phyloP scores from a whole-genome alignment of 1,284 basidiomycete species.

The Cutaneotrichosporon cavernicola region DNA sequence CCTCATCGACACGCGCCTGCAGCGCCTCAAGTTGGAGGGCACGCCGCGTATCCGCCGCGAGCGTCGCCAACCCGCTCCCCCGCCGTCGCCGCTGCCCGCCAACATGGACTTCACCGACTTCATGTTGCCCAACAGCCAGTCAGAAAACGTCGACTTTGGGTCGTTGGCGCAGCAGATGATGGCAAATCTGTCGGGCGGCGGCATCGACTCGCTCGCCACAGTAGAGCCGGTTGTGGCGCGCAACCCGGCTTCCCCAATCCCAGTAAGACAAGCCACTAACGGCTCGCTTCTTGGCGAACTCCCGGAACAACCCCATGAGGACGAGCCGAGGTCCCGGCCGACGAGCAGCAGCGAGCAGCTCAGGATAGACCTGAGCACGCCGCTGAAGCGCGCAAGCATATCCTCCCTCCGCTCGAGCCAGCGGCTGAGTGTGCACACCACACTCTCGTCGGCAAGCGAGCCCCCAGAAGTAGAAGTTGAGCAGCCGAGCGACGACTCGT shows the following conservation, averaged over 20 bases:
- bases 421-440: slow-evolving; percentile 3
- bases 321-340: neutral
- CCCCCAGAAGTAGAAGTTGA: neutral
- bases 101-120: slow-evolving; percentile 52
- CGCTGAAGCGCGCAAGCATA: slow-evolving; percentile 11
- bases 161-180: slow-evolving; percentile 40
- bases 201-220: neutral
- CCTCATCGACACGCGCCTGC: slow-evolving; percentile 68
- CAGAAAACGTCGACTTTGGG: slow-evolving; percentile 38
- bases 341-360: slow-evolving; percentile 1
- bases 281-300: slow-evolving; percentile 1
- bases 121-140: slow-evolving; percentile 53
- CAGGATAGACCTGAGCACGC: slow-evolving; percentile 7
- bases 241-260: neutral
- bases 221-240: neutral
- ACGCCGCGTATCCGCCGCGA: slow-evolving; percentile 57
- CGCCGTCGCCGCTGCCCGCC: slow-evolving; percentile 51
- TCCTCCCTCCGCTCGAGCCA: neutral
- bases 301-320: slow-evolving; percentile 13
- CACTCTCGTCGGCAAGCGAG: neutral
- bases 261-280: neutral
- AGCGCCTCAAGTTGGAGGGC: slow-evolving; percentile 69
- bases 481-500: neutral
- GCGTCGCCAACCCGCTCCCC: slow-evolving; percentile 48
- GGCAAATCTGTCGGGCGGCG: slow-evolving; percentile 26